These are phyloP conservation scores for Colletotrichum cuscutae DNA, from an alignment of 2,329 filamentous ascomycete species.

Conservation along the genomic window DNA sequence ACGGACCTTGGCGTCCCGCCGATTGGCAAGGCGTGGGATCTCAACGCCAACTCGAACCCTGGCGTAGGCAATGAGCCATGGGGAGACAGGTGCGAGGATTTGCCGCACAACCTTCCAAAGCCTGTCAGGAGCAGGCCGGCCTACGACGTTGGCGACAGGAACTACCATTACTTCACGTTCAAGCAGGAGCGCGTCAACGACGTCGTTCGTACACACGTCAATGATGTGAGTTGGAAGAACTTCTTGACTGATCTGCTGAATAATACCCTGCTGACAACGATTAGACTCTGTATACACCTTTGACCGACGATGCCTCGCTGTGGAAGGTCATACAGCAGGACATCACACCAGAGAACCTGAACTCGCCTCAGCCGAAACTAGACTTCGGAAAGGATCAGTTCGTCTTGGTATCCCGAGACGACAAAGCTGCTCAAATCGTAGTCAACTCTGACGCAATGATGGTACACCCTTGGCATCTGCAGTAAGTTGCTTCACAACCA, in stretches of 20 bases:
- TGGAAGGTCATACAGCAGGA: constrained; percentile 28
- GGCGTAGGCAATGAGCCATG: constrained; percentile 27
- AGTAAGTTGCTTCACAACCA: constrained; percentile 13
- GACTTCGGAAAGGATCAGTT: constrained; percentile 33
- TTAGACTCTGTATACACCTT: constrained; percentile 35
- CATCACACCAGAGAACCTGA: constrained; percentile 23
- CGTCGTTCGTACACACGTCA: constrained; percentile 25
- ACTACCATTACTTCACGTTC: constrained; percentile 33
- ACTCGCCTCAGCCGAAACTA: constrained; percentile 18
- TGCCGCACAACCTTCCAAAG: constrained; percentile 37
- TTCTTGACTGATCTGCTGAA: not conserved
- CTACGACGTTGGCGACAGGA: constrained; percentile 36
- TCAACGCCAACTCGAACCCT: constrained; percentile 11
- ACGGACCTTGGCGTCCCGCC: constrained; percentile 17
- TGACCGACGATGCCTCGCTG: constrained; percentile 30
- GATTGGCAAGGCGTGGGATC: constrained; percentile 35
- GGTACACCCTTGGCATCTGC: constrained; percentile 39
- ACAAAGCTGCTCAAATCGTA: constrained; percentile 38
- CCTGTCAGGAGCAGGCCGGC: constrained; percentile 33
- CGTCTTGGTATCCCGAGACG: constrained; percentile 34
- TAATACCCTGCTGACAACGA: not conserved
- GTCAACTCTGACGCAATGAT: constrained; percentile 39
- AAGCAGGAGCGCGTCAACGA: constrained; percentile 20
- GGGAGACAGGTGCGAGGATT: constrained; percentile 29
- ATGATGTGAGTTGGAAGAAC: constrained; percentile 1